These are phyloP conservation scores for Lachancea waltii DNA, from an alignment of 805 yeast genomes.

Conservation along the genomic window DNA sequence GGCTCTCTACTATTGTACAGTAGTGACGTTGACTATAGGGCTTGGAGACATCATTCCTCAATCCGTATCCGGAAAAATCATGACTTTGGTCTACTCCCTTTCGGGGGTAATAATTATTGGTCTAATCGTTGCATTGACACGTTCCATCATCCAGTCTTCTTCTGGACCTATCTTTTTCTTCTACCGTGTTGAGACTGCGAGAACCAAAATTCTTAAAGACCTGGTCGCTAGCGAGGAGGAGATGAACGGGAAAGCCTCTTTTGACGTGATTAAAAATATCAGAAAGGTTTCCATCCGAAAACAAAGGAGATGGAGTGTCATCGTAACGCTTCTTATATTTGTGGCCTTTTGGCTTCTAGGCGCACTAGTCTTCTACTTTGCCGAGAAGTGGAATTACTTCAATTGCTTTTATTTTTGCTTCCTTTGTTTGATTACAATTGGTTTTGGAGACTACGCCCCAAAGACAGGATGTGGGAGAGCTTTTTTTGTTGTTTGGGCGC, in stretches of 20 bases:
- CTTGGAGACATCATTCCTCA: constrained; percentile 65
- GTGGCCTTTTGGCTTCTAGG: constrained; percentile 66
- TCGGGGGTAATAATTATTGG: constrained; percentile 71
- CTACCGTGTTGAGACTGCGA: constrained; percentile 51
- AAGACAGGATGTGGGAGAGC: constrained; percentile 56
- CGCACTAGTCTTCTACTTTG: constrained; percentile 50
- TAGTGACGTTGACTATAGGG: constrained; percentile 73
- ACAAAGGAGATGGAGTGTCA: constrained; percentile 37
- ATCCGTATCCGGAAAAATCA: constrained; percentile 46
- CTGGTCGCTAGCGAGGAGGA: constrained; percentile 13
- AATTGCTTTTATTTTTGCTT: constrained; percentile 70
- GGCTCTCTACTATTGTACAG: constrained; percentile 66
- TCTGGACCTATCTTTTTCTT: constrained; percentile 59
- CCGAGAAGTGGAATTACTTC: constrained; percentile 71
- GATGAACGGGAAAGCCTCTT: constrained; percentile 43
- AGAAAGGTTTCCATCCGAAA: constrained; percentile 36
- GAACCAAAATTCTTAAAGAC: constrained; percentile 32
- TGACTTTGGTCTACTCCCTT: constrained; percentile 57
- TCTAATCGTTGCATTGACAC: constrained; percentile 60
- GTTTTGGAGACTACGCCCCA: constrained; percentile 77
- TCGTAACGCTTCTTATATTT: constrained; percentile 40
- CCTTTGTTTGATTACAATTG: constrained; percentile 71
- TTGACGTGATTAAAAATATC: constrained; percentile 49
- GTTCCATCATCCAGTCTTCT: constrained; percentile 55
- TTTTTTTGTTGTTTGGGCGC: constrained; percentile 73